A percentile compares a stretch with the other conserved stretches of the same genome.
These are phyloP conservation scores for Globisporangium spinosum DNA, from an alignment of 352 stramenopile genomes.

Conservation along the genomic window DNA sequence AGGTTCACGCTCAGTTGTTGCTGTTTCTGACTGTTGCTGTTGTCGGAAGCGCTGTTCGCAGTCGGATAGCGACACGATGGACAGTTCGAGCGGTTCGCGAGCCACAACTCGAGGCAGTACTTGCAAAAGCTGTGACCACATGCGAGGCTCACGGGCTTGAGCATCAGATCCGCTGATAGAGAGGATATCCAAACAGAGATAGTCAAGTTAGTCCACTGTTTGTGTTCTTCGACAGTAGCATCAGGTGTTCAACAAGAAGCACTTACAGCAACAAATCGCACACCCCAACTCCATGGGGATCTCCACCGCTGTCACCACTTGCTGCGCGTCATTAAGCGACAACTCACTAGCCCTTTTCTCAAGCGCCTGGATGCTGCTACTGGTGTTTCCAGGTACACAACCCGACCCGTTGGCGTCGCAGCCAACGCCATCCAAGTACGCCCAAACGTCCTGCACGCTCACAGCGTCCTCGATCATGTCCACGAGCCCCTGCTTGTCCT, in stretches of 20 bases:
- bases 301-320: background rate
- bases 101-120: constrained; percentile 40
- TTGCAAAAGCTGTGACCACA: constrained; percentile 51
- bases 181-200: background rate
- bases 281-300: constrained; percentile 34
- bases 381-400: background rate
- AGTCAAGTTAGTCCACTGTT: background rate
- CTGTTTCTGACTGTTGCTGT: background rate
- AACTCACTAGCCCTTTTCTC: background rate
- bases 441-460: constrained; percentile 13
- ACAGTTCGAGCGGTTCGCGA: constrained; percentile 33
- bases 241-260: background rate
- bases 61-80: constrained; percentile 32
- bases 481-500: constrained; percentile 17
- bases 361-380: background rate
- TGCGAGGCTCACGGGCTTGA: constrained; percentile 35
- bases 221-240: background rate
- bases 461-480: constrained; percentile 19
- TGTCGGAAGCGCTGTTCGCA: background rate
- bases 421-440: constrained; percentile 9
- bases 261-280: constrained; percentile 41
- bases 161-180: constrained; percentile 37
- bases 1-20: constrained; percentile 27
- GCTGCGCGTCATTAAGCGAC: background rate
- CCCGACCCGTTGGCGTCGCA: background rate